phyloP scores from a whole-genome alignment of 2,329 filamentous ascomycete genomes.

The Colletotrichum musicola region DNA sequence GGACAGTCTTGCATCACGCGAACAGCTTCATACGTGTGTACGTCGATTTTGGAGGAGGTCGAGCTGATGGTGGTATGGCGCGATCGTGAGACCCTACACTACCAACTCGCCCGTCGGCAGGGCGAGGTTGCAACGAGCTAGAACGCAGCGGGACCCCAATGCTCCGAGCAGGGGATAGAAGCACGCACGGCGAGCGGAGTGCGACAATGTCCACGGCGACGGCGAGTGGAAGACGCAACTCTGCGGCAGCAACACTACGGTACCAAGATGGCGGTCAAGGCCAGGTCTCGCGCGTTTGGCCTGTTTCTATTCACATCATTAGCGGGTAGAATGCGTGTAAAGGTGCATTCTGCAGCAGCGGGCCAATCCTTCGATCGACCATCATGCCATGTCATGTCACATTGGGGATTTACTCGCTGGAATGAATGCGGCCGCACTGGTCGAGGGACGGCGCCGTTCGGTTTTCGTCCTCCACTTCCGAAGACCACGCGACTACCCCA shows the following conservation, averaged over 20 bases:
- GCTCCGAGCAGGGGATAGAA: background rate
- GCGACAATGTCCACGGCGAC: background rate
- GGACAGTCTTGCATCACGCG: background rate
- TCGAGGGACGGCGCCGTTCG: background rate
- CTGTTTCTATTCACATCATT: background rate
- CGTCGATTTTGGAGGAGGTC: background rate
- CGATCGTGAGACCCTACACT: background rate
- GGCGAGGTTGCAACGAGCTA: background rate
- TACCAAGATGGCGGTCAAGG: background rate
- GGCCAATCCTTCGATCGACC: background rate
- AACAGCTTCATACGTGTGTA: background rate
- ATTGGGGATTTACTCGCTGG: background rate
- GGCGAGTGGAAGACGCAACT: background rate
- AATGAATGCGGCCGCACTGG: background rate
- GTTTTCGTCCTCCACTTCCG: background rate
- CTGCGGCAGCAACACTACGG: background rate
- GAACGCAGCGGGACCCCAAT: background rate
- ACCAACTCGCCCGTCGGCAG: background rate
- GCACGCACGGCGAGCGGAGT: background rate
- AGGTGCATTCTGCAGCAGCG: background rate
- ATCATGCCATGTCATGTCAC: background rate
- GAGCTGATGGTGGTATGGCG: background rate
- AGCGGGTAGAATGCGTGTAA: background rate
- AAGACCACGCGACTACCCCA: conserved; percentile 20
- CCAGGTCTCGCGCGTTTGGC: background rate